Base-by-base conservation (phyloP, 179 eudicot genomes). In the Beta corolliflora region DNA sequence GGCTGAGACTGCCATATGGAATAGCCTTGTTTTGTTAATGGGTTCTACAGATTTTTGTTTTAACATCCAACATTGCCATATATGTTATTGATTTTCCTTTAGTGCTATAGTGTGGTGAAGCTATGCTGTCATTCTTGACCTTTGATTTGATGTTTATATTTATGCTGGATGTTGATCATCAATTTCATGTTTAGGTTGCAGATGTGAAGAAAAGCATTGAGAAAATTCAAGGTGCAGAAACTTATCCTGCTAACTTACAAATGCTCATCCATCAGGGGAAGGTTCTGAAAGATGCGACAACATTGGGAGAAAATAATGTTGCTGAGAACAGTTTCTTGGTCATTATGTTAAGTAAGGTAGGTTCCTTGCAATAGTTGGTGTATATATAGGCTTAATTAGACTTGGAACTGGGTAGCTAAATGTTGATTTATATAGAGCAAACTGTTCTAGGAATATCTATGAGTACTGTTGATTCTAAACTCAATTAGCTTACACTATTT, bases 191-290 rank as follows among this genome's bases (percentile, higher is more conserved):
- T 77, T 87, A 94, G 98, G 91, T 94, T 67, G 91, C 89, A 15
- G 91, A 93, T 88, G 96, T 94, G 83, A 94, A 94, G 93, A 86
- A 88, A 86, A 86, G 71, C 70, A 94, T 94, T 79, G 98, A 94
- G 83, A 80, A 85, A 23, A 87, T 80, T 61, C 96, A 94, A 80
- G 98, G 98, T 76, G 81, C 91, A 68, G 92, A 86, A 80, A 87
- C 88, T 45, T 94, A 94, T 86, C 98, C 98, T 81, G 97, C 94
- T 65, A 80, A 84, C 15, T 88, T 91, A 63, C 98, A 92, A 85
- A 90, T 93, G 92, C 93, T 94, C 83, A 94, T 94, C 76, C 86
- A 93, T 85, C 97, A 94, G 84, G 98, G 98, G 60, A 94, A 94
- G 88, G 94, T 94, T 88, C 93, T 94, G 11, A 92, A 94, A 88